Evolutionary conservation across 2,329 filamentous ascomycete genomes (phyloP), one percentile per base, ranked within the genome.

Genomic region (Drechslerella coelobrocha): DNA sequence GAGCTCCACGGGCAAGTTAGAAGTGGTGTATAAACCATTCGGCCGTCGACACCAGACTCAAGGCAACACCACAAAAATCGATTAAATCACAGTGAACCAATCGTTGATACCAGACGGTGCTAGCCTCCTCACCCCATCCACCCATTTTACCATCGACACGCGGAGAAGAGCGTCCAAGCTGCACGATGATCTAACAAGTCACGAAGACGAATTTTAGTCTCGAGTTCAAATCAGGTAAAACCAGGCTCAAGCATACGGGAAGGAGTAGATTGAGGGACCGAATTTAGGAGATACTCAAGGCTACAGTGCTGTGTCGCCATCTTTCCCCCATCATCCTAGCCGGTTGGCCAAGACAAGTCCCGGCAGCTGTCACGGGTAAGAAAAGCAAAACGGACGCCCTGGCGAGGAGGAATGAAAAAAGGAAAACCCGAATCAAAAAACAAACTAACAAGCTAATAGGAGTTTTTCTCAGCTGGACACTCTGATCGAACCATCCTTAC

Each of bases 101-200:
- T 39, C 12, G 34, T 39, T 5, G 12, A 14, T n/a, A n/a, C 34
- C 5, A 14, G 12, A 14, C 12, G 12, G 34, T 10, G 12, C 12
- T n/a, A 39, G 12, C 34, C 12, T 5, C 34, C 12, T n/a, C 12
- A 14, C 12, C 17, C 12, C 34, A 39, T 39, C 29, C 55, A 43
- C 23, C 48, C 29, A 21, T 17, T 56, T 51, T 51, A 52, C 45
- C 63, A 51, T 52, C 53, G 29, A 52, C 39, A 53, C 54, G 50
- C 26, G 43, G 52, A 60, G 29, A 43, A 41, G 48, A 56, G 56
- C 45, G 26, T 31, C 51, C 55, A 61, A 61, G 53, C 63, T 69
- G 65, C 65, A 69, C 65, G 65, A 69, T 69, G 65, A 69, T 69
- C 65, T 69, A 69, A 69, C 65, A 34, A 62, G 65, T 69, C 65